A percentile compares a stretch with the other conserved stretches of the same genome.
Conservation (phyloP, 225 moss, liverwort and hornwort species). For the Physcomitrium patens region DNA sequence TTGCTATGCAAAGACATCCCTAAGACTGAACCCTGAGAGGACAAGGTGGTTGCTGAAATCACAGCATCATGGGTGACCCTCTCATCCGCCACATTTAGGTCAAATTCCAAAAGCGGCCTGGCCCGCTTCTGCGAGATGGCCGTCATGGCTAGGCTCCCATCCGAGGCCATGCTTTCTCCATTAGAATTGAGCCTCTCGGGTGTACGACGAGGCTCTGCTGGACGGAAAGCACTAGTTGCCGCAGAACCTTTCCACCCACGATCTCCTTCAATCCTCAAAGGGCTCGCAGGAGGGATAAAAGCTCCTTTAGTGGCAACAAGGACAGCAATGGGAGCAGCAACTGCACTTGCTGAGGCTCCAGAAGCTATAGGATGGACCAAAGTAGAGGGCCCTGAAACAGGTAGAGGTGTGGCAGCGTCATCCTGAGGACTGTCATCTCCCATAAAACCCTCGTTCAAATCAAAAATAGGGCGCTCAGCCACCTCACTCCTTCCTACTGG, state of each 20-base stretch:
- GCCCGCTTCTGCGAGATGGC: conserved; percentile 50
- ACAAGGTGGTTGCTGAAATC: conserved; percentile 59
- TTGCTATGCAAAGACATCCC: conserved; percentile 68
- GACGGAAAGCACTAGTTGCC: conserved; percentile 98
- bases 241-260: conserved; percentile 99
- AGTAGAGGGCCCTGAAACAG: conserved; percentile 50
- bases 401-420: conserved; percentile 64
- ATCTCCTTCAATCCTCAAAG: conserved; percentile 86
- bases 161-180: conserved; percentile 68
- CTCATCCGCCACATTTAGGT: conserved; percentile 93
- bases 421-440: conserved; percentile 75
- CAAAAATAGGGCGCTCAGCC: conserved; percentile 95
- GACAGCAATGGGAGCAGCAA: conserved; percentile 89
- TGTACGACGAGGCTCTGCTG: conserved; percentile 94
- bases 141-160: conserved; percentile 54
- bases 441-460: conserved; percentile 93
- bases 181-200: conserved; percentile 82
- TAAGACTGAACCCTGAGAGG: conserved; percentile 78
- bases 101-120: conserved; percentile 84
- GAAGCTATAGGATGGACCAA: conserved; percentile 51
- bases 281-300: conserved; percentile 91
- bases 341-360: conserved; percentile 55
- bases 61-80: conserved; percentile 72
- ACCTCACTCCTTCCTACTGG: conserved; percentile 73
- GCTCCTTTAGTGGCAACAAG: conserved; percentile 92